These are phyloP conservation scores for Rhizoclosmatium globosum DNA, from an alignment of 192 early-diverging fungal species.

Conservation along the genomic window DNA sequence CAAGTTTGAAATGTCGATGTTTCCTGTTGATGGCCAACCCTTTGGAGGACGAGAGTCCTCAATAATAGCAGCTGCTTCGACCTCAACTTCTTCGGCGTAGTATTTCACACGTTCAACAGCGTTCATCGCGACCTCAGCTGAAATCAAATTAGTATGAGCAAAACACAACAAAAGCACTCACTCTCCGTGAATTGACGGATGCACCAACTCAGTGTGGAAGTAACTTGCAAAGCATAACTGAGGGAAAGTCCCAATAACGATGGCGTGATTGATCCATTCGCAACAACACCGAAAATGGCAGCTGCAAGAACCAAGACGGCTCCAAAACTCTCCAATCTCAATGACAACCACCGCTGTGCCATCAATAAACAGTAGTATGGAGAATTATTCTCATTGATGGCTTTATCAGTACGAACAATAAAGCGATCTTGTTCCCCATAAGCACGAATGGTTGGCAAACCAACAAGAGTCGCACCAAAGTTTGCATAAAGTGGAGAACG, in stretches of 20 bases:
- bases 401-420: constrained; percentile 15
- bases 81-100: constrained; percentile 52
- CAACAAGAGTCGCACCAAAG: constrained; percentile 78
- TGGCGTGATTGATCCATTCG: constrained; percentile 55
- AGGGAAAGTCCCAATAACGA: constrained; percentile 76
- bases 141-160: background rate
- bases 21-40: constrained; percentile 58
- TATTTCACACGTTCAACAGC: constrained; percentile 65
- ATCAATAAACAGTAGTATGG: constrained; percentile 80
- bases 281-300: constrained; percentile 74
- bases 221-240: constrained; percentile 82
- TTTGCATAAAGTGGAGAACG: constrained; percentile 84
- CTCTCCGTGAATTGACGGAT: constrained; percentile 76
- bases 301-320: constrained; percentile 81
- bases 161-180: constrained; percentile 13
- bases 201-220: constrained; percentile 79
- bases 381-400: constrained; percentile 66
- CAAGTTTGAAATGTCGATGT: constrained; percentile 53
- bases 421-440: constrained; percentile 31
- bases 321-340: constrained; percentile 85
- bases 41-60: constrained; percentile 40
- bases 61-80: constrained; percentile 48
- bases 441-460: constrained; percentile 85
- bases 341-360: constrained; percentile 73
- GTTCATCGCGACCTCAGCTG: constrained; percentile 66